Base-by-base conservation (phyloP, 495 filamentous ascomycete species). In the Physcia stellaris region DNA sequence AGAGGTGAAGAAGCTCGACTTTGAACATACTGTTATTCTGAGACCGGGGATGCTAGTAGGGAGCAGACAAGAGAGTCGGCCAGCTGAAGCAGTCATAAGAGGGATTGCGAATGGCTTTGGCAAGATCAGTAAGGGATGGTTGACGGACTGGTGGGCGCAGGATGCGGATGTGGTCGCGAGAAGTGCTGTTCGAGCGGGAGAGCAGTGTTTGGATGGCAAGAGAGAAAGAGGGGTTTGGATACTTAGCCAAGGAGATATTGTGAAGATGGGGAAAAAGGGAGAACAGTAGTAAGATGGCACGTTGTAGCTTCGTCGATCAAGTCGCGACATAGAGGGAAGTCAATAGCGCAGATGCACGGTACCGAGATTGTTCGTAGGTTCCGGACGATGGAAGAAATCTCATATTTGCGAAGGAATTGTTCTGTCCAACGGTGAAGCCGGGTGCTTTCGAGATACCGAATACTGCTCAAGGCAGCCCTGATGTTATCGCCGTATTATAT, bases 91-190 rank as follows among this genome's bases (percentile, higher is more conserved):
- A 7, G 20, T 71, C 3, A 21, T 54, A 29, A 60, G 63, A 35
- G 57, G 51, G 28, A 5, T 81, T 21, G 71, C 75, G 2, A 56
- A 52, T 9, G 60, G 63, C 37, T 38, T 63, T 42, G 70, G 73
- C 4, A 61, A 58, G 43, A 6, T 88, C 5, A 69, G 76, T 43
- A 62, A 56, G 6, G 54, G 52, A 24, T 47, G 60, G 24, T 41
- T 73, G 46, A 76, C 75, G 63, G 71, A 93, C 52, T 48, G 42
- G 10, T 73, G 76, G 63, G 83, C 77, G 3, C 80, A 86, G 63
- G 83, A 92, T 36, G 73, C 70, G 9, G 72, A 77, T 39, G 73
- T 79, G 13, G 80, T 94, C 55, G 85, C 62, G 4, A 69, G 69
- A 43, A 84, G 85, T 17, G 80, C 80, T 7, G 77, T 90, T 18